Percentiles rank a stretch among this genome's conserved stretches.
These are phyloP conservation scores for Trametes cinnabarina DNA, from an alignment of 768 basidiomycete genomes.

Conservation along the genomic window DNA sequence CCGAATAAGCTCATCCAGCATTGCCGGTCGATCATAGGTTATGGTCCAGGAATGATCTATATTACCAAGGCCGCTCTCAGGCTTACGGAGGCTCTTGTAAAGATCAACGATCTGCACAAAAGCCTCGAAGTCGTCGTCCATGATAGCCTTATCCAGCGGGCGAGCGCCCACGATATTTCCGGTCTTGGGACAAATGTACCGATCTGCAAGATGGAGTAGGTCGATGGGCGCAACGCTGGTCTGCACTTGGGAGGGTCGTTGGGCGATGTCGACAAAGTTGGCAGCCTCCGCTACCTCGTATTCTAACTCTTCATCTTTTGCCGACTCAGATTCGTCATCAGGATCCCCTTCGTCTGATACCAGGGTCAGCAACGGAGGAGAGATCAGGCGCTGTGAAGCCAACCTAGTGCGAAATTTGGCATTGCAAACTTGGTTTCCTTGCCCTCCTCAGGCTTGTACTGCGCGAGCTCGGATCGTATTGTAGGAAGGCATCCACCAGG, in stretches of 20 bases:
- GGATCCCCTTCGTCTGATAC: slow-evolving; percentile 15
- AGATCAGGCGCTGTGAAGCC: too few relatives aligned
- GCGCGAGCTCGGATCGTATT: slow-evolving; percentile 38
- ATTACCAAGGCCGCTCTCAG: slow-evolving; percentile 25
- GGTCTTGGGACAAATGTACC: not conserved
- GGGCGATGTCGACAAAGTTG: slow-evolving; percentile 54
- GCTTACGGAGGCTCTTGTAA: slow-evolving; percentile 35
- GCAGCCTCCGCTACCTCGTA: slow-evolving; percentile 42
- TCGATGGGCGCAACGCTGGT: slow-evolving; percentile 37
- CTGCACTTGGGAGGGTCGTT: slow-evolving; percentile 44
- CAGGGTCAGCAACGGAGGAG: not conserved
- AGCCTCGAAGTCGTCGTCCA: slow-evolving; percentile 47
- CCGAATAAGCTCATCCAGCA: slow-evolving; percentile 58
- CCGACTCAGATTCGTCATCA: slow-evolving; percentile 32
- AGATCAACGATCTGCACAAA: slow-evolving; percentile 50
- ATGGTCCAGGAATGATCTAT: slow-evolving; percentile 33
- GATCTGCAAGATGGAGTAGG: slow-evolving; percentile 32
- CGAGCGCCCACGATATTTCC: slow-evolving; percentile 12
- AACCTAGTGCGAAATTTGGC: not conserved
- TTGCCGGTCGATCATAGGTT: slow-evolving; percentile 41
- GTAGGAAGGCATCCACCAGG: slow-evolving; percentile 29
- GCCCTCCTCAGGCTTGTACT: slow-evolving; percentile 43
- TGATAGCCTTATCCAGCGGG: slow-evolving; percentile 37
- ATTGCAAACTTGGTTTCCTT: slow-evolving; percentile 35
- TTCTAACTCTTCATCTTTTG: slow-evolving; percentile 41